phyloP scores from a whole-genome alignment of 208 protist genomes.

The Herpetomonas tarakana region DNA sequence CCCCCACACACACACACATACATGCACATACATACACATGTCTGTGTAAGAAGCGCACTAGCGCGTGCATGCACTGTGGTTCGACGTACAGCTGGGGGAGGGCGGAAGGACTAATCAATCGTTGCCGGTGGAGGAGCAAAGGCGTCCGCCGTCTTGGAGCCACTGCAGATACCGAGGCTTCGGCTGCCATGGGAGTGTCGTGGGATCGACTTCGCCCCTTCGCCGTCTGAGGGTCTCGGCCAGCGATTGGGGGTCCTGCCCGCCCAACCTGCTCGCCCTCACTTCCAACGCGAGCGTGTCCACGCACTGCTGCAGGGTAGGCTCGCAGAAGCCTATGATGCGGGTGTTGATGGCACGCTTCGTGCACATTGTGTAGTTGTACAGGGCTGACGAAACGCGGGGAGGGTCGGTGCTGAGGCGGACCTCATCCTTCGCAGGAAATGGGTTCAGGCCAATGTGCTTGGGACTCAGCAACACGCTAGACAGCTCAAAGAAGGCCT shows the following conservation, averaged over 20 bases:
- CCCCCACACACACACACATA: too few species aligned
- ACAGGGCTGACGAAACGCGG: constrained; percentile 28
- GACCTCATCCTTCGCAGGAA: constrained; percentile 30
- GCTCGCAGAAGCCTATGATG: constrained; percentile 86
- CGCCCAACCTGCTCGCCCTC: constrained; percentile 39
- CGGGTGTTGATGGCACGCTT: constrained; percentile 79
- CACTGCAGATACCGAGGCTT: constrained; percentile 60
- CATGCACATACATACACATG: too few species aligned
- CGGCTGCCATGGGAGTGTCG: constrained; percentile 69
- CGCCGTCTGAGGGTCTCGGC: constrained; percentile 35
- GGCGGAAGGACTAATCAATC: too few species aligned
- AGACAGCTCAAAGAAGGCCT: constrained; percentile 68
- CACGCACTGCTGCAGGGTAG: constrained; percentile 75
- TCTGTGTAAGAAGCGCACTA: too few species aligned
- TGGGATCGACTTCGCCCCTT: constrained; percentile 48
- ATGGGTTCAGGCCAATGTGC: constrained; percentile 58
- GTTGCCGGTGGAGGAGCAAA: constrained; percentile 1
- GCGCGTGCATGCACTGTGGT: too few species aligned
- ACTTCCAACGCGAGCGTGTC: constrained; percentile 54
- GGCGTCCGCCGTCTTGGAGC: constrained; percentile 21
- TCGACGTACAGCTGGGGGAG: too few species aligned
- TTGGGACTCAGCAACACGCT: constrained; percentile 74
- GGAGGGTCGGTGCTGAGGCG: constrained; percentile 36
- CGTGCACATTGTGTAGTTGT: constrained; percentile 72
- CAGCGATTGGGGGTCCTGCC: constrained; percentile 26